These are phyloP conservation scores for Fusarium nanum DNA, from an alignment of 2,329 filamentous ascomycete species.

Conservation along the genomic window DNA sequence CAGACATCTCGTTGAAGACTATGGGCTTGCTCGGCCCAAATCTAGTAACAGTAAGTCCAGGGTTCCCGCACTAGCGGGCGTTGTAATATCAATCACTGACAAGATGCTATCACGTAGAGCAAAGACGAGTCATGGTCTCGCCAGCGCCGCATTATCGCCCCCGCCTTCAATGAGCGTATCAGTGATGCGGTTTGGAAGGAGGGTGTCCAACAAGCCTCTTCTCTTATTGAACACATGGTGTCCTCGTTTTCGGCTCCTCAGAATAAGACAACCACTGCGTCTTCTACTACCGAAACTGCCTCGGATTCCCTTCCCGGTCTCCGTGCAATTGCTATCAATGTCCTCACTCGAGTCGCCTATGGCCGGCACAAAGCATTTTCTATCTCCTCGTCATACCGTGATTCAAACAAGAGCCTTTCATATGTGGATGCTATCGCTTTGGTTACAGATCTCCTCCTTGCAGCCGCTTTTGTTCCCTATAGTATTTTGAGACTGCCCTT, in stretches of 20 bases:
- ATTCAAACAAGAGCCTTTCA: background rate
- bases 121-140: background rate
- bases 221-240: background rate
- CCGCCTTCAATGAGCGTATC: background rate
- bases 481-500: background rate
- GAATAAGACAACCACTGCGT: accelerated
- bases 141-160: background rate
- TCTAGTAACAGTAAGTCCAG: background rate
- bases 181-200: background rate
- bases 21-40: background rate
- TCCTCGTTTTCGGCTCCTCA: background rate
- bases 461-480: background rate
- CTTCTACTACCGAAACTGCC: too few species aligned
- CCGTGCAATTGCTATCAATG: background rate
- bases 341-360: background rate
- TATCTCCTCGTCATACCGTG: background rate
- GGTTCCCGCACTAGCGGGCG: background rate
- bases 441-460: background rate
- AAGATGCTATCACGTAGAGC: background rate
- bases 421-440: background rate
- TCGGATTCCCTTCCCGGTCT: background rate
- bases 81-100: background rate
- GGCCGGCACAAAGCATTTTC: background rate
- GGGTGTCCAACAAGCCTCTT: background rate
- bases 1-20: background rate